Percentiles rank a stretch among this genome's conserved stretches.
Conservation (phyloP, 805 yeast species). For the Maudiozyma serrabonitensis region DNA sequence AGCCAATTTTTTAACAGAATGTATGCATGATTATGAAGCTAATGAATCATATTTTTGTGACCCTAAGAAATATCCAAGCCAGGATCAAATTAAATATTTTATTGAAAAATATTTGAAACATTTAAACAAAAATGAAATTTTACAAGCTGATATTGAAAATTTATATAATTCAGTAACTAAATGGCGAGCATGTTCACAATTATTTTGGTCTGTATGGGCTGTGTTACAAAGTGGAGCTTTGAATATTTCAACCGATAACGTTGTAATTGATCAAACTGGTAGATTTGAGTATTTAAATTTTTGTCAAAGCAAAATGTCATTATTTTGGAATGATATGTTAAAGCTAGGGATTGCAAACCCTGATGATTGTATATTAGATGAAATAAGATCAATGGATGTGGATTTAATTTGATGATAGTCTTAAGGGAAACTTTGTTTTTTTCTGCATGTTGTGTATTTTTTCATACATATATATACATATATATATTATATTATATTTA, state of each 20-base stretch:
- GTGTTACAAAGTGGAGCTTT: slow-evolving; percentile 56
- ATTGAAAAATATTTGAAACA: slow-evolving; percentile 60
- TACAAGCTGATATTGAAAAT: slow-evolving; percentile 31
- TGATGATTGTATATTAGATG: slow-evolving; percentile 34
- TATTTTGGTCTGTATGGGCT: slow-evolving; percentile 88
- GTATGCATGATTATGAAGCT: slow-evolving; percentile 83
- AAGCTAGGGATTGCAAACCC: slow-evolving; percentile 42
- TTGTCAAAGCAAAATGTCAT: slow-evolving; percentile 57
- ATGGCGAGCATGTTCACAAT: slow-evolving; percentile 72
- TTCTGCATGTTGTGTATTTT: background rate
- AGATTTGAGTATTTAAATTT: slow-evolving; percentile 68
- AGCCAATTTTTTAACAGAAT: slow-evolving; percentile 84
- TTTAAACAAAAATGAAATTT: slow-evolving; percentile 7
- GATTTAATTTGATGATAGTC: background rate
- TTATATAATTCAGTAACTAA: slow-evolving; percentile 51
- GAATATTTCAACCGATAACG: slow-evolving; percentile 4
- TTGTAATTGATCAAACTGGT: slow-evolving; percentile 34
- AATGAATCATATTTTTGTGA: slow-evolving; percentile 37
- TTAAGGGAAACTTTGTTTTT: slow-evolving; percentile 28
- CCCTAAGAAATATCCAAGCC: slow-evolving; percentile 53
- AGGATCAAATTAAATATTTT: slow-evolving; percentile 54
- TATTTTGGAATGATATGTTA: slow-evolving; percentile 63
- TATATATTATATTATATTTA: too few species aligned
- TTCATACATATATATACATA: background rate
- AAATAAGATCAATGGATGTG: slow-evolving; percentile 24